Percentiles rank a stretch among this genome's conserved stretches.
phyloP scores from a whole-genome alignment of 768 basidiomycete species.

The Xerocomus spinulosus region DNA sequence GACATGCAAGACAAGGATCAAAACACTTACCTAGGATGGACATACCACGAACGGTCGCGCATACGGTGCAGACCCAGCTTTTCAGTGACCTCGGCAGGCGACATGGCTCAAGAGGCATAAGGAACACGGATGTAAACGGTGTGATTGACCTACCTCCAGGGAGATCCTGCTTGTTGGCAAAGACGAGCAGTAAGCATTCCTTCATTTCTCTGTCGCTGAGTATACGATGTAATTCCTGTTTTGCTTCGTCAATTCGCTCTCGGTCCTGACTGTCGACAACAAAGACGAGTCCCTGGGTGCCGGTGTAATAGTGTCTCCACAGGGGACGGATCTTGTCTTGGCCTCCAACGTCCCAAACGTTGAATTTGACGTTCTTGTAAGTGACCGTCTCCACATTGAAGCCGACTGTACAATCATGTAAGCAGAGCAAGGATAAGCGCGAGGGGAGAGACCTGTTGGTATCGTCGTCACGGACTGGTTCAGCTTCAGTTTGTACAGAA shows the following conservation, averaged over 20 bases:
- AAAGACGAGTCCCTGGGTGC: slow-evolving; percentile 96
- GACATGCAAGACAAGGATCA: background rate
- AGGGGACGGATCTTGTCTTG: slow-evolving; percentile 99
- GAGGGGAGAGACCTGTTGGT: slow-evolving; percentile 68
- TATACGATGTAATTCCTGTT: slow-evolving; percentile 92
- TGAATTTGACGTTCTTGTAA: slow-evolving; percentile 97
- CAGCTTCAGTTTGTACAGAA: slow-evolving; percentile 97
- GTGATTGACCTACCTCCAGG: slow-evolving; percentile 69
- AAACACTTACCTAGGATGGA: slow-evolving; percentile 82
- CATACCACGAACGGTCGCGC: slow-evolving; percentile 98
- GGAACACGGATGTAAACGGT: background rate
- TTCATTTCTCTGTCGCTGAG: slow-evolving; percentile 97
- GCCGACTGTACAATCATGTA: slow-evolving; percentile 54
- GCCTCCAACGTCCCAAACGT: slow-evolving; percentile 97
- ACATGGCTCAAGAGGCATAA: slow-evolving; percentile 64
- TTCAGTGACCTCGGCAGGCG: slow-evolving; percentile 98
- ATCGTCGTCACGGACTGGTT: slow-evolving; percentile 99
- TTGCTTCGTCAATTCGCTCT: slow-evolving; percentile 94
- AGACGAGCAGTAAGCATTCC: slow-evolving; percentile 94
- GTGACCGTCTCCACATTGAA: slow-evolving; percentile 99
- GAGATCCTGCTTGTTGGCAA: slow-evolving; percentile 98
- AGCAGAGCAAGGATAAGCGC: background rate
- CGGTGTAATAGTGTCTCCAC: slow-evolving; percentile 99
- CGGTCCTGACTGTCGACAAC: slow-evolving; percentile 96
- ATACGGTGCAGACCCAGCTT: slow-evolving; percentile 92